Base-by-base conservation (phyloP, 2,329 filamentous ascomycete species). In the Talaromyces verruculosus region DNA sequence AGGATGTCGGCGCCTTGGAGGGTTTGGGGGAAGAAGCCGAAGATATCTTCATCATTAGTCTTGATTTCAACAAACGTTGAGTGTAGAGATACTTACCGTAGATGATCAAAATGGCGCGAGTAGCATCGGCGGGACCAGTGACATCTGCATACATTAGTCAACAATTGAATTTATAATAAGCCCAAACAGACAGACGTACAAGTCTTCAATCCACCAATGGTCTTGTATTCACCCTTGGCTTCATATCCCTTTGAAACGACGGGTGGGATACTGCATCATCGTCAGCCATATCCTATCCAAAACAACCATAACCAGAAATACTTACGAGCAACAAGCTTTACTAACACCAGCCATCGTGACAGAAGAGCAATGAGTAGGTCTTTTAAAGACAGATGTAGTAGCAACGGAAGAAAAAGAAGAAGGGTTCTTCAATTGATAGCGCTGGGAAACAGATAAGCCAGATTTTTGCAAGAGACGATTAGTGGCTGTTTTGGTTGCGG, bases 1-100 rank as follows among this genome's bases (percentile, higher is more conserved):
- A 88, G 83, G 71, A 88, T 88, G 70, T 89, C 87, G 68, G 86
- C 86, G 55, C 87, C 87, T 72, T 89, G 87, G 19, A 88, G 71
- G 10, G 86, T 88, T 72, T 89, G 87, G 10, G 82, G 81, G 77
- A 86, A 88, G 81, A 85, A 88, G 62, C 86, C 86, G 73, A 89
- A 89, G 75, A 88, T 87, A 72, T 88, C 85, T 80, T 43, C 60
- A 53, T 39, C n/a, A 37, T 57, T 19, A 37, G 53, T 15, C 33
- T 35, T 11, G 19, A 5, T 13, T n/a, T n/a, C n/a, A n/a, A 35
- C 10, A 19, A 2, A n/a, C 13, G 35, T 35, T 8, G 53, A 22
- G 25, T 17, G 22, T 30, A 30, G 47, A 6, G n/a, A 13, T 33
- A 51, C 55, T 65, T 70, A 79, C 81, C 80, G 69, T 79, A 88